Conservation (phyloP, 2,329 filamentous ascomycete genomes). For the Colletotrichum sp. region DNA sequence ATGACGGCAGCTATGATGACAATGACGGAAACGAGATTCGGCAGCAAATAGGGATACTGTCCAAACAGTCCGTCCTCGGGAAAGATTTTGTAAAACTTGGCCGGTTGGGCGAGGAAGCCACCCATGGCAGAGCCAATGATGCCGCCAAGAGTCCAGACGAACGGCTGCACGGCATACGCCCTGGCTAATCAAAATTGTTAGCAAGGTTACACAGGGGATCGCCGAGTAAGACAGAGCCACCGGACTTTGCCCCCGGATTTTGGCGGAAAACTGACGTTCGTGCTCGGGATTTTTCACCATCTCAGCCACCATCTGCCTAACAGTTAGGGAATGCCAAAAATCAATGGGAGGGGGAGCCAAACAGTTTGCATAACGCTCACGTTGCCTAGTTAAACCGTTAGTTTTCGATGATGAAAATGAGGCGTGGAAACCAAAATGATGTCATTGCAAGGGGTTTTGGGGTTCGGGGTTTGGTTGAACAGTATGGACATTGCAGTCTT, state of each 20-base stretch:
- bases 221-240: neutral
- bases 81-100: slow-evolving; percentile 39
- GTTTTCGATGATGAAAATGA: neutral
- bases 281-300: slow-evolving; percentile 47
- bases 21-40: slow-evolving; percentile 62
- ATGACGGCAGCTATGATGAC: slow-evolving; percentile 70
- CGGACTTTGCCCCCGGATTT: neutral
- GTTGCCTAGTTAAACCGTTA: slow-evolving; percentile 27
- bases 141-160: slow-evolving; percentile 41
- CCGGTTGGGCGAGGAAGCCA: slow-evolving; percentile 39
- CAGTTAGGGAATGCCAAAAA: neutral
- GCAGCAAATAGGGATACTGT: slow-evolving; percentile 71
- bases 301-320: slow-evolving; percentile 41
- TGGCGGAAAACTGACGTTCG: slow-evolving; percentile 31
- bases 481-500: neutral
- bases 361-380: slow-evolving; percentile 44
- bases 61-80: slow-evolving; percentile 51
- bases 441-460: neutral
- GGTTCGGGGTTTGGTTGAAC: neutral
- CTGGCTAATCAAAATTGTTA: slow-evolving; percentile 25
- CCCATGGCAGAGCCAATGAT: slow-evolving; percentile 42
- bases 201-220: neutral
- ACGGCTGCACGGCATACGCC: slow-evolving; percentile 40
- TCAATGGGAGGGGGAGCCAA: neutral
- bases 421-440: neutral